phyloP scores from a whole-genome alignment of 2,329 filamentous ascomycete genomes.

The Verticillium klebahnii region DNA sequence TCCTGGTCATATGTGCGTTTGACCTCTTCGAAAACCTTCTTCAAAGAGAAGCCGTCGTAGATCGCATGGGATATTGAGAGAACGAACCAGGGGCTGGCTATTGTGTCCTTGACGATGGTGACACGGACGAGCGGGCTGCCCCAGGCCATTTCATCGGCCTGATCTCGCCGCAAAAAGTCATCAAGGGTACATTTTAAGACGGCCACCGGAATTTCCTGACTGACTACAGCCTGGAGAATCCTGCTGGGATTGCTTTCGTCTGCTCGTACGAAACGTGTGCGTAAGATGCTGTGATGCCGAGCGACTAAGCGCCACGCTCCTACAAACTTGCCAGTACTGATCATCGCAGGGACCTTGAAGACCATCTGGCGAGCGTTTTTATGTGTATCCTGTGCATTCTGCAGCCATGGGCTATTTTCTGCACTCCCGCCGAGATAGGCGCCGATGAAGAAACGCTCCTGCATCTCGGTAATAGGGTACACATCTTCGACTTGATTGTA shows the following conservation, averaged over 20 bases:
- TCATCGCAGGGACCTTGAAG: neutral
- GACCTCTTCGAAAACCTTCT: neutral
- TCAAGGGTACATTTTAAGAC: neutral
- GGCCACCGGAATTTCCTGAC: neutral
- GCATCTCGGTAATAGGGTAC: neutral
- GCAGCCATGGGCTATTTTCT: neutral
- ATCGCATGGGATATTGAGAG: neutral
- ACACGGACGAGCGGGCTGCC: neutral
- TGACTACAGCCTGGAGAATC: neutral
- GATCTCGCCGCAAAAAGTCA: neutral
- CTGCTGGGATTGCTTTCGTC: neutral
- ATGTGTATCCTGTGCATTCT: neutral
- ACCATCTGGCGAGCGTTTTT: neutral
- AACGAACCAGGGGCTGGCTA: neutral
- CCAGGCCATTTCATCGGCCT: neutral
- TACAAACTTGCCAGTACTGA: neutral
- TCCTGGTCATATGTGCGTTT: neutral
- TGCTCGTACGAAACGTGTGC: neutral
- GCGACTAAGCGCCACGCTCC: neutral
- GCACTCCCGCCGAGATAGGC: neutral
- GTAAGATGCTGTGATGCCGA: neutral
- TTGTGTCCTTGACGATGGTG: neutral
- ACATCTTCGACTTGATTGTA: neutral
- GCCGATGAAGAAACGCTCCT: constrained; percentile 1
- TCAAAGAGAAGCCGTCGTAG: neutral